Percentiles rank a stretch among this genome's conserved stretches.
These are phyloP conservation scores for Trametes gibbosa DNA, from an alignment of 768 basidiomycete genomes.

Conservation along the genomic window DNA sequence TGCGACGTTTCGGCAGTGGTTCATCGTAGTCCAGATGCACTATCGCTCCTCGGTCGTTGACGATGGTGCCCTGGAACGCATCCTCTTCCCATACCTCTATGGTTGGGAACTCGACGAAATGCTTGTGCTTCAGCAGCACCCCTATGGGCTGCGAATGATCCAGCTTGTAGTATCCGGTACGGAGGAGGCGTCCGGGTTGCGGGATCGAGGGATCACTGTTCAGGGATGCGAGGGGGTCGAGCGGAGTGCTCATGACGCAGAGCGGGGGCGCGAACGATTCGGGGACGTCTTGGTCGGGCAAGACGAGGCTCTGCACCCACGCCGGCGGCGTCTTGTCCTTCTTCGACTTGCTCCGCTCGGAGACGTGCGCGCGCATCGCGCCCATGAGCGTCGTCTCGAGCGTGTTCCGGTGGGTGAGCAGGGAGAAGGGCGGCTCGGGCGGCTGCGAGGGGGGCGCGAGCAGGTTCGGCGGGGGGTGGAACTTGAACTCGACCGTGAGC, in stretches of 20 bases:
- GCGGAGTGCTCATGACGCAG: slow-evolving; percentile 54
- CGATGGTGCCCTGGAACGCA: slow-evolving; percentile 58
- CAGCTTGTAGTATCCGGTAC: slow-evolving; percentile 52
- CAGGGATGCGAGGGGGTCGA: slow-evolving; percentile 33
- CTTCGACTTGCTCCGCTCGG: slow-evolving; percentile 40
- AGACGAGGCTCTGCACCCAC: slow-evolving; percentile 57
- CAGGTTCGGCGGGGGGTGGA: slow-evolving; percentile 53
- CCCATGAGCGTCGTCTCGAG: slow-evolving; percentile 48
- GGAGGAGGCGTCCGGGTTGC: slow-evolving; percentile 24
- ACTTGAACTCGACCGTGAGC: slow-evolving; percentile 71
- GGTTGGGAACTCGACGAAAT: slow-evolving; percentile 82
- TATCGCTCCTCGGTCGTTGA: slow-evolving; percentile 51
- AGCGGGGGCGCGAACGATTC: slow-evolving; percentile 55
- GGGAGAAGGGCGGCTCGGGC: slow-evolving; percentile 40
- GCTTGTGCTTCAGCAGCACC: slow-evolving; percentile 50
- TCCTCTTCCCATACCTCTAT: slow-evolving; percentile 70
- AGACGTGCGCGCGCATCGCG: slow-evolving; percentile 46
- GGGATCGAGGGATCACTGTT: slow-evolving; percentile 7
- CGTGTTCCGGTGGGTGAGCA: slow-evolving; percentile 66
- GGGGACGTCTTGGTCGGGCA: slow-evolving; percentile 52
- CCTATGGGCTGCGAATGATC: slow-evolving; percentile 49
- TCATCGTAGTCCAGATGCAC: slow-evolving; percentile 31
- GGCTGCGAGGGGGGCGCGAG: slow-evolving; percentile 38
- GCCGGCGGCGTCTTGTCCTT: slow-evolving; percentile 44
- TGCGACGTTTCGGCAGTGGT: slow-evolving; percentile 53